Evolutionary conservation across 1,284 basidiomycete species (phyloP), one percentile per base, ranked within the genome.

Genomic region (Fomitopsis schrenkii): DNA sequence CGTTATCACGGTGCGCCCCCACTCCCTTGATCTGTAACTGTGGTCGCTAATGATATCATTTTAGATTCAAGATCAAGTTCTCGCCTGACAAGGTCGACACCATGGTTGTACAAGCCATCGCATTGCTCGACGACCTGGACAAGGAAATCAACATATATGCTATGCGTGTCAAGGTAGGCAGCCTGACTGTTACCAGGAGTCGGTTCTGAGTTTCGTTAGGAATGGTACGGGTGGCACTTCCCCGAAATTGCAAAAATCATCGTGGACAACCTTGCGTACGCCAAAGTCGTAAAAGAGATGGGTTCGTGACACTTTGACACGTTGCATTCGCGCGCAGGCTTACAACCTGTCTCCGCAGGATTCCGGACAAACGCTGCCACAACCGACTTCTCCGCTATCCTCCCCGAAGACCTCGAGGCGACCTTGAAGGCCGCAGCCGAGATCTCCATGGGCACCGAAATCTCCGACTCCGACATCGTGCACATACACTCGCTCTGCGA

Each of bases 181-280:
- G 15, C 4, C 26, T 14, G 19, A 14, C 28, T 33, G 14, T 5
- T 9, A 17, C 44, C 54, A 44, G n/a, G 46, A 46, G 5, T 60
- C 50, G 57, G 44, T 22, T 5, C 44, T 45, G 5, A 45, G 17
- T 14, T 26, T 30, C 9, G 2, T 1, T 10, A 48, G 46, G 97
- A 99, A 76, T 99, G 97, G 97, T 99, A 99, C 76, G 97, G 97
- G 17, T 99, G 97, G 83, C 97, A 99, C 77, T 99, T 98, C 83
- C 97, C 97, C 57, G 97, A 99, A 79, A 91, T 99, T 66, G 87
- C 97, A 79, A 91, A 87, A 70, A 82, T 99, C 70, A 94, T 98
- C 1, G 87, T 95, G 62, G 97, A 99, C 78, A 97, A 97, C 75
- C 90, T 96, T 75, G 90, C 93, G 71, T 99, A 98, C 75, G 95